Evolutionary conservation across 345 rosid species (phyloP).

Genomic region (Orychophragmus violaceus): DNA sequence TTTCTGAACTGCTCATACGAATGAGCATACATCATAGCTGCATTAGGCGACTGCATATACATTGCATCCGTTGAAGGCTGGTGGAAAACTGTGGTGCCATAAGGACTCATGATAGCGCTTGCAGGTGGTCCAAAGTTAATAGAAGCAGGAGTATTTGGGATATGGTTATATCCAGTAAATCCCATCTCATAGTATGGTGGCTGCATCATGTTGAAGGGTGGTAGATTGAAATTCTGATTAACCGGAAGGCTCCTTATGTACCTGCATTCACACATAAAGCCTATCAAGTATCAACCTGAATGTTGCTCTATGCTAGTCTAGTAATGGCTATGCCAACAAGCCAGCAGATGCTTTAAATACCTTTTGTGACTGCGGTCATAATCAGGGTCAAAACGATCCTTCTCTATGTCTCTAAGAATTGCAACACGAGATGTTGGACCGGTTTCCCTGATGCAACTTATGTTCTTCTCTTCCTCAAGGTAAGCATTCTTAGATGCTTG

Average conservation of each 20-base stretch:
- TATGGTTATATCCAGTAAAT: constrained; percentile 54
- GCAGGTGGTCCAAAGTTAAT: constrained; percentile 46
- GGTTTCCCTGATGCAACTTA: constrained; percentile 43
- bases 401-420: constrained; percentile 83
- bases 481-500: constrained; percentile 27
- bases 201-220: constrained; percentile 56
- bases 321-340: background rate
- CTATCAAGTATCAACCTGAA: constrained; percentile 8
- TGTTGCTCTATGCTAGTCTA: no score
- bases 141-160: constrained; percentile 50
- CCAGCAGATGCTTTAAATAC: constrained; percentile 25
- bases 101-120: constrained; percentile 52
- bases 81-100: constrained; percentile 39
- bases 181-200: constrained; percentile 59
- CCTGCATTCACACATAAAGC: constrained; percentile 38
- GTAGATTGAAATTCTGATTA: constrained; percentile 43
- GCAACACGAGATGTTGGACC: constrained; percentile 66
- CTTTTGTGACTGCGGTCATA: constrained; percentile 85
- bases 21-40: constrained; percentile 79
- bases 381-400: constrained; percentile 92
- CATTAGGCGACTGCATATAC: constrained; percentile 75
- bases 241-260: constrained; percentile 72
- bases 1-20: constrained; percentile 78
- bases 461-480: constrained; percentile 45
- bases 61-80: constrained; percentile 54